Conservation (phyloP, 2,329 filamentous ascomycete genomes). For the Cercospora sp. region DNA sequence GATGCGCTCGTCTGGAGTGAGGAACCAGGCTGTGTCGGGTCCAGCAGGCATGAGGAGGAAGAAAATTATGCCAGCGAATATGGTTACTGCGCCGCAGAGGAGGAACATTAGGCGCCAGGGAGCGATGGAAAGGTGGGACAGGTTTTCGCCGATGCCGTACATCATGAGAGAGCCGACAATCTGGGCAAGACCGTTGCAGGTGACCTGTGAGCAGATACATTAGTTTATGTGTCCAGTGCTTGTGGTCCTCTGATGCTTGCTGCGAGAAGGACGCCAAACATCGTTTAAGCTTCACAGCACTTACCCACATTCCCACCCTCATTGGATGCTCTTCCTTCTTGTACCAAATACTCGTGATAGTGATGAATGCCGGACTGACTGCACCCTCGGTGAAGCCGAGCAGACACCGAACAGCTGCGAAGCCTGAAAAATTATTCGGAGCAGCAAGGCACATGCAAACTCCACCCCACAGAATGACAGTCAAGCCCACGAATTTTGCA, state of each 20-base stretch:
- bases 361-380: constrained; percentile 50
- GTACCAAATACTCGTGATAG: constrained; percentile 43
- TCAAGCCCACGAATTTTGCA: constrained; percentile 52
- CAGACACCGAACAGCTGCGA: constrained; percentile 33
- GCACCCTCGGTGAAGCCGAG: constrained; percentile 50
- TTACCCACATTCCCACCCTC: constrained; percentile 39
- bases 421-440: constrained; percentile 42
- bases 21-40: constrained; percentile 53
- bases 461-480: constrained; percentile 48
- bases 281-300: not conserved
- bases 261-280: not conserved
- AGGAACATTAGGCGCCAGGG: constrained; percentile 54
- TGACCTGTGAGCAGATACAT: constrained; percentile 28
- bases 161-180: constrained; percentile 50
- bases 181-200: constrained; percentile 51
- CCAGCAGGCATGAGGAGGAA: constrained; percentile 51
- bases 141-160: constrained; percentile 53
- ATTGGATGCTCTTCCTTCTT: constrained; percentile 35
- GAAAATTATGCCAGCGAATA: constrained; percentile 47
- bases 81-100: constrained; percentile 52
- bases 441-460: constrained; percentile 50
- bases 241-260: not conserved
- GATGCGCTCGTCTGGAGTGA: constrained; percentile 46
- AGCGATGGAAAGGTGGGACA: constrained; percentile 38
- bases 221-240: not conserved